These are phyloP conservation scores for Fusarium sarcochroum DNA, from an alignment of 2,329 filamentous ascomycete species.

Conservation along the genomic window DNA sequence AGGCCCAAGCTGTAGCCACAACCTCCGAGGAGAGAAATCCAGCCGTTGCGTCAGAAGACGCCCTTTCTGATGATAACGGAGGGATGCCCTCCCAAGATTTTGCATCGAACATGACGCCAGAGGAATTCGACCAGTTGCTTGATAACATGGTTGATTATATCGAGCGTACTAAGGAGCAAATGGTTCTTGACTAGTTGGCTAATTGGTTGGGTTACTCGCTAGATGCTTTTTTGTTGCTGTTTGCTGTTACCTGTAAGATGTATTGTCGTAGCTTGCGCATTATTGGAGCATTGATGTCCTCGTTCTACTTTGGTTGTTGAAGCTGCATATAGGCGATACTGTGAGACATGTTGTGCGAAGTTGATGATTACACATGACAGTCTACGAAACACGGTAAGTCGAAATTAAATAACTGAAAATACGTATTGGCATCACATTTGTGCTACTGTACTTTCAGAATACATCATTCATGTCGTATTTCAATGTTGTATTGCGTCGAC, in stretches of 20 bases:
- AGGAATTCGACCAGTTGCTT: slow-evolving; percentile 23
- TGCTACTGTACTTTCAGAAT: neutral
- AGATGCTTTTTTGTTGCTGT: slow-evolving; percentile 39
- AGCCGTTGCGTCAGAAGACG: neutral
- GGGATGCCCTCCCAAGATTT: slow-evolving; percentile 1
- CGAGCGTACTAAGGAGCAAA: slow-evolving; percentile 6
- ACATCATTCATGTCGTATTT: slow-evolving; percentile 1
- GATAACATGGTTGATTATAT: slow-evolving; percentile 20
- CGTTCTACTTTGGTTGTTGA: slow-evolving; percentile 7
- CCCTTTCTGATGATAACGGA: neutral
- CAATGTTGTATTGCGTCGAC: neutral
- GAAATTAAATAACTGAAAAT: neutral
- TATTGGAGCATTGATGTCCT: slow-evolving; percentile 43
- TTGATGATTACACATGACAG: neutral
- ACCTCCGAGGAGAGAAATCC: neutral
- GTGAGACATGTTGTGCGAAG: slow-evolving; percentile 23
- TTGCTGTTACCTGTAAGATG: slow-evolving; percentile 46
- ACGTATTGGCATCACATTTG: neutral
- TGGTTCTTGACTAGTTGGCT: slow-evolving; percentile 31
- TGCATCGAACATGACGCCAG: slow-evolving; percentile 9
- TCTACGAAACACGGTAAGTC: neutral
- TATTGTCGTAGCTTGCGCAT: slow-evolving; percentile 45
- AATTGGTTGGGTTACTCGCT: slow-evolving; percentile 35
- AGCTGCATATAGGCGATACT: neutral
- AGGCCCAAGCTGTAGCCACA: slow-evolving; percentile 29